phyloP scores from a whole-genome alignment of 495 filamentous ascomycete genomes.

The Penicillium chermesinum region DNA sequence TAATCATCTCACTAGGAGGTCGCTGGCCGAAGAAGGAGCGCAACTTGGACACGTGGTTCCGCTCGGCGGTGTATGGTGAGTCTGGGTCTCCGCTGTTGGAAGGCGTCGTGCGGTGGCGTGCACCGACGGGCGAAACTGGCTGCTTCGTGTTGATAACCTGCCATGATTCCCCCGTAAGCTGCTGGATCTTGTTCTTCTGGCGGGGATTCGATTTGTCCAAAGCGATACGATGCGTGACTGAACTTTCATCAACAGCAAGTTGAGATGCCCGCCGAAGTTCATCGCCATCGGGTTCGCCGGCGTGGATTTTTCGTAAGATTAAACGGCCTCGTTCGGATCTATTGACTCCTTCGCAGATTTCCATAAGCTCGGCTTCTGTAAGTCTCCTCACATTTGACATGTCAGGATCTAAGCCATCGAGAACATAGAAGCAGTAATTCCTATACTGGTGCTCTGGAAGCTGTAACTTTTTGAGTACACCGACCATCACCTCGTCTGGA shows the following conservation, averaged over 20 bases:
- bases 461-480: conserved; percentile 75
- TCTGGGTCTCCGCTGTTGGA: conserved; percentile 45
- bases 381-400: conserved; percentile 71
- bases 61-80: conserved; percentile 31
- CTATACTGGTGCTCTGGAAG: conserved; percentile 69
- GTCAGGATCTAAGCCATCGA: conserved; percentile 79
- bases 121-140: conserved; percentile 70
- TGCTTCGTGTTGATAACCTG: conserved; percentile 63
- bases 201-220: conserved; percentile 59
- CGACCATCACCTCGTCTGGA: conserved; percentile 81
- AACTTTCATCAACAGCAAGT: conserved; percentile 78
- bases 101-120: conserved; percentile 54
- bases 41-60: conserved; percentile 53
- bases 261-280: conserved; percentile 77
- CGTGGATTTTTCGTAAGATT: conserved; percentile 83
- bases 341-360: conserved; percentile 60
- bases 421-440: conserved; percentile 77
- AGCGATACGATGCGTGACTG: conserved; percentile 60
- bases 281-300: conserved; percentile 74
- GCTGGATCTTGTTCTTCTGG: conserved; percentile 71
- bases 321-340: conserved; percentile 77
- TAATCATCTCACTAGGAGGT: conserved; percentile 95
- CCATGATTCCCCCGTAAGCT: conserved; percentile 79
- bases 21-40: conserved; percentile 80
- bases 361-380: conserved; percentile 77